Conservation (phyloP, 805 yeast genomes). For the Kazachstania kunashirensis region DNA sequence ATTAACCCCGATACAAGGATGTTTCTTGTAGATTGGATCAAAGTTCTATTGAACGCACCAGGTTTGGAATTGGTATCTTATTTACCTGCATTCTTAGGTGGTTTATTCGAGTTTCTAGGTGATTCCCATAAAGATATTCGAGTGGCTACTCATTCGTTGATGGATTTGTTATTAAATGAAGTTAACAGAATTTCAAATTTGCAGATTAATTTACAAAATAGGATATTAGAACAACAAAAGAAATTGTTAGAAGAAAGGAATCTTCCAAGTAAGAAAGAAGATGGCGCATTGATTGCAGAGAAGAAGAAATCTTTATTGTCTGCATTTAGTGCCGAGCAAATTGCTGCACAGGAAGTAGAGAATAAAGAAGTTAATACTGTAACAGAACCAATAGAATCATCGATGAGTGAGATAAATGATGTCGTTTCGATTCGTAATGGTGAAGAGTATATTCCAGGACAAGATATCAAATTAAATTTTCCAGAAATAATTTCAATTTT, state of each 20-base stretch:
- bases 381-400: slow-evolving; percentile 17
- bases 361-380: slow-evolving; percentile 14
- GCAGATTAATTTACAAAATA: slow-evolving; percentile 40
- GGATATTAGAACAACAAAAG: slow-evolving; percentile 9
- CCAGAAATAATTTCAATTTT: slow-evolving; percentile 72
- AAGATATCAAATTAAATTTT: slow-evolving; percentile 73
- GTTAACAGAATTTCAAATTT: slow-evolving; percentile 68
- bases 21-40: slow-evolving; percentile 88
- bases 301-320: slow-evolving; percentile 25
- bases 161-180: slow-evolving; percentile 70
- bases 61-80: slow-evolving; percentile 80
- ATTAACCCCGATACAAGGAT: slow-evolving; percentile 88
- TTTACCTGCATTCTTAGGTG: slow-evolving; percentile 82
- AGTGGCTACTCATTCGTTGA: slow-evolving; percentile 68
- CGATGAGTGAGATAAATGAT: slow-evolving; percentile 3
- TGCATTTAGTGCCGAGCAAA: slow-evolving; percentile 13
- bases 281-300: slow-evolving; percentile 26
- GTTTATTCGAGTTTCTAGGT: slow-evolving; percentile 61
- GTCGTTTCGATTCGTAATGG: slow-evolving; percentile 31
- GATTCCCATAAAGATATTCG: slow-evolving; percentile 82
- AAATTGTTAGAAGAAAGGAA: slow-evolving; percentile 12
- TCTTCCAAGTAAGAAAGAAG: slow-evolving; percentile 21
- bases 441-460: slow-evolving; percentile 59
- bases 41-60: slow-evolving; percentile 85
- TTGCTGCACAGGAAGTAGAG: neutral